Base-by-base conservation (phyloP, 1,284 basidiomycete genomes). In the Ganoderma multipileum region DNA sequence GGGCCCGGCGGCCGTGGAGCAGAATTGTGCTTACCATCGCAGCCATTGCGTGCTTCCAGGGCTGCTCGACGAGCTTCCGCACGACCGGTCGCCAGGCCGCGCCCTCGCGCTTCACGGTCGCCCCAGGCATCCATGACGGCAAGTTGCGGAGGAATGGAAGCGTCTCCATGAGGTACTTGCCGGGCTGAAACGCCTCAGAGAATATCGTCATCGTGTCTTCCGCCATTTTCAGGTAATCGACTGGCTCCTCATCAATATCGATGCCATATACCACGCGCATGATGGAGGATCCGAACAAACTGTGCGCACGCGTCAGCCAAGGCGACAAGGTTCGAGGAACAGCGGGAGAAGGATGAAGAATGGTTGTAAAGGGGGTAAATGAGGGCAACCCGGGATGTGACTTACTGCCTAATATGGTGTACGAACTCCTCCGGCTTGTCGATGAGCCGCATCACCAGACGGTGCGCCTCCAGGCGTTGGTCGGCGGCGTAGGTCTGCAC, bases 211-310 rank as follows among this genome's bases (percentile, higher is more conserved):
- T 68, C 11, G 60, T 64, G 2, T 66, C 65, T 38, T 68, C 68
- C 2, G 67, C 68, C 12, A 70, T 65, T 26, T 44, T 44, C 0
- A 70, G 61, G 33, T 68, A 71, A 18, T 71, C 66, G 4, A 81
- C 77, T 9, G 76, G 62, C 7, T 69, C 66, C 9, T 75, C 74
- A 41, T 74, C 64, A 9, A 76, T 73, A 39, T 76, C 70, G 57
- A 81, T 76, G n/a, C 81, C 81, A 67, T 82, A 76, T 3, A 77
- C 68, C 38, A 82, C 72, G 30, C 69, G 72, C 70, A 79, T 75
- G 54, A 77, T 78, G 18, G 79, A 73, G 9, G 78, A 78, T 8
- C 74, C 78, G 61, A 75, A 74, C 50, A 72, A 69, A 52, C 81
- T 82, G 41, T 12, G 8, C 16, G 6, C 52, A 55, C 6, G 28